Percentiles rank a stretch among this genome's conserved stretches.
These are phyloP conservation scores for Lactifluus subvellereus DNA, from an alignment of 768 basidiomycete species.

Conservation along the genomic window DNA sequence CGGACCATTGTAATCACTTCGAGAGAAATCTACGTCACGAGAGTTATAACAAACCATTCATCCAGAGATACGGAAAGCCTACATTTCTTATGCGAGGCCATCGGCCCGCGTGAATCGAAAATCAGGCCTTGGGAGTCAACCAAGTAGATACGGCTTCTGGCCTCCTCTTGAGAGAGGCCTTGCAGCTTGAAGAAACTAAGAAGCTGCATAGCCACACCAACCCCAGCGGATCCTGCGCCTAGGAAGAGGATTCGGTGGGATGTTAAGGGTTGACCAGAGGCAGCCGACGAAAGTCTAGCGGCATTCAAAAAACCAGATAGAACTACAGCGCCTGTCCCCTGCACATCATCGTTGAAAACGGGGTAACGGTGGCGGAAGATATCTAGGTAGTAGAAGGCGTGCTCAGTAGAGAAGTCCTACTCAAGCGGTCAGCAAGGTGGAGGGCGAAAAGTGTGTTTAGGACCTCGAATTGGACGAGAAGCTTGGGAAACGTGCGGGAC, in stretches of 20 bases:
- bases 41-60: not conserved
- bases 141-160: conserved; percentile 70
- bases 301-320: conserved; percentile 88
- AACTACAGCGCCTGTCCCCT: conserved; percentile 82
- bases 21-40: conserved; percentile 62
- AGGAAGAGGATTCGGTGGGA: conserved; percentile 88
- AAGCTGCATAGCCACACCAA: conserved; percentile 86
- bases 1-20: conserved; percentile 70
- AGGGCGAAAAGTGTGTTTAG: conserved; percentile 13
- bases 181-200: conserved; percentile 84
- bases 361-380: conserved; percentile 70
- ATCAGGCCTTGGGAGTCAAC: conserved; percentile 86
- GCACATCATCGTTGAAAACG: conserved; percentile 53
- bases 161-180: conserved; percentile 72
- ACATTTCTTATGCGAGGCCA: conserved; percentile 86
- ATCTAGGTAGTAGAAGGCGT: conserved; percentile 82
- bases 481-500: conserved; percentile 63
- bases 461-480: conserved; percentile 83
- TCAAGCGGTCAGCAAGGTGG: not conserved
- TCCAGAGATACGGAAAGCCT: conserved; percentile 25
- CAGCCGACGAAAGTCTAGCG: conserved; percentile 64
- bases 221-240: conserved; percentile 87
- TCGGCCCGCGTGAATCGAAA: conserved; percentile 59
- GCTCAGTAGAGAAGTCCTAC: conserved; percentile 87
- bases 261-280: conserved; percentile 59